Evolutionary conservation across 2,329 filamentous ascomycete genomes (phyloP).

Genomic region (Penicillium sp.): DNA sequence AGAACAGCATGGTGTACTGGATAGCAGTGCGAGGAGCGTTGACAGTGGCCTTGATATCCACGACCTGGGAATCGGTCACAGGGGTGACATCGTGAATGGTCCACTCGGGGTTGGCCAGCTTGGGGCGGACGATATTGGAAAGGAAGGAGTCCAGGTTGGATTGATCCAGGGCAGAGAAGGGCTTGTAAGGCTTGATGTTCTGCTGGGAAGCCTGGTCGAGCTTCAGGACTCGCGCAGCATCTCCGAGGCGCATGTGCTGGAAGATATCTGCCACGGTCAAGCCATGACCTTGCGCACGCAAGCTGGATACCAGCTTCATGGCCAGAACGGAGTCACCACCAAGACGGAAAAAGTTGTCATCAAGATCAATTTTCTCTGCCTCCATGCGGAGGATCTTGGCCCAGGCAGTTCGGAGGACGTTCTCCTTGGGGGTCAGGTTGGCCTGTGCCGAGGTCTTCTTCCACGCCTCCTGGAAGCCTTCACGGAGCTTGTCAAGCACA

Average conservation of each 20-base stretch:
- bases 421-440: conserved; percentile 37
- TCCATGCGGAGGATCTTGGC: conserved; percentile 28
- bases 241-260: conserved; percentile 45
- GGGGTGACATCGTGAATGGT: conserved; percentile 58
- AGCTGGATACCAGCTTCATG: conserved; percentile 55
- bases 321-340: conserved; percentile 62
- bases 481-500: conserved; percentile 9
- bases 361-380: conserved; percentile 48
- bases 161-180: conserved; percentile 53
- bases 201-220: conserved; percentile 31
- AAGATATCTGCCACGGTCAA: conserved; percentile 55
- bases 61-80: conserved; percentile 57
- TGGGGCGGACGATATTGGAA: conserved; percentile 47
- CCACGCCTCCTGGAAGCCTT: conserved; percentile 34
- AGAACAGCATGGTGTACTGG: conserved; percentile 64
- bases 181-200: conserved; percentile 33
- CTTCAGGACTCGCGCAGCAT: conserved; percentile 55
- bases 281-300: conserved; percentile 43
- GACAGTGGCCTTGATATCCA: conserved; percentile 61
- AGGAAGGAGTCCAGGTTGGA: conserved; percentile 45
- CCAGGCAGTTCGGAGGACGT: conserved; percentile 36
- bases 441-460: conserved; percentile 27
- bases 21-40: conserved; percentile 61
- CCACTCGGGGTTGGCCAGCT: conserved; percentile 51
- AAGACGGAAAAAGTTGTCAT: conserved; percentile 62